Base-by-base conservation (phyloP, 1,284 basidiomycete species). In the Rhizoctonia solani region DNA sequence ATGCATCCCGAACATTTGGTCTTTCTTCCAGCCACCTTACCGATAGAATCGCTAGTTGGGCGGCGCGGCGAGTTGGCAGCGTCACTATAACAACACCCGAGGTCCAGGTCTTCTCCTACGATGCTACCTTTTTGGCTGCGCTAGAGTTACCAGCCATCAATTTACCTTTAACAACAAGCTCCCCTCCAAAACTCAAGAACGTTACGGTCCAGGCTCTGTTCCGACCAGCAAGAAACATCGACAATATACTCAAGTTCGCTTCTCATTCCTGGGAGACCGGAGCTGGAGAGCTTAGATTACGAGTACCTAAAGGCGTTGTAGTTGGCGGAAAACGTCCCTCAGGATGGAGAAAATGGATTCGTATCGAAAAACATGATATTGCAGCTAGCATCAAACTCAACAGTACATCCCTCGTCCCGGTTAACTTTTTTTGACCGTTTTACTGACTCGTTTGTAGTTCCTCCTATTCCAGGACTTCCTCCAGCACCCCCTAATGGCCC, bases 381-480 rank as follows among this genome's bases (percentile, higher is more conserved):
- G n/a, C n/a, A 1, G n/a, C 58, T 6, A 37, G n/a, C 3, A 13
- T 61, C 42, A 47, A 39, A 23, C 8, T 41, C 23, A 41, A 25
- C 13, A n/a, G 58, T 61, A 14, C 32, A 47, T 50, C n/a, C n/a
- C n/a, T n/a, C n/a, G n/a, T n/a, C n/a, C n/a, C n/a, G n/a, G n/a
- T n/a, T n/a, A n/a, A n/a, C n/a, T n/a, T n/a, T 4, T 11, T 4
- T 13, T n/a, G 16, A 13, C 25, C 16, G 4, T 14, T 13, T 29
- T 11, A 61, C 47, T 39, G 16, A 39, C 14, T 23, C 23, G 27
- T 29, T 13, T 19, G n/a, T 27, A 61, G 58, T 61, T 23, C 58
- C 58, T n/a, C 47, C 58, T 11, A 61, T 61, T 14, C 58, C 58
- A 19, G 58, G 58, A 19, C 30, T 50, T 5, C 58, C 58, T 21